These are phyloP conservation scores for Ananas comosus DNA, from an alignment of 176 grass and related monocot species.

Conservation along the genomic window DNA sequence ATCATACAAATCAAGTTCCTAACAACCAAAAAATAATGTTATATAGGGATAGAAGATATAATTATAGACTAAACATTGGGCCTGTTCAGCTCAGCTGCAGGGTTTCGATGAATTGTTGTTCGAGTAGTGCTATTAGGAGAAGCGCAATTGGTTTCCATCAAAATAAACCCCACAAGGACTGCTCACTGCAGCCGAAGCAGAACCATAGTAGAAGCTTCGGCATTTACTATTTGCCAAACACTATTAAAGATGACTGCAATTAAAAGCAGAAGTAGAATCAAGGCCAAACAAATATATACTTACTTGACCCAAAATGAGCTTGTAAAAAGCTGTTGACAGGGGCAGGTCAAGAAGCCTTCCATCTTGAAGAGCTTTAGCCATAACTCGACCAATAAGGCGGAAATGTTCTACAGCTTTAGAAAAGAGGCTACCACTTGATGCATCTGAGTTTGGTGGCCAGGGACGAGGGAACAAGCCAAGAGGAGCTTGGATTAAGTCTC, in stretches of 20 bases:
- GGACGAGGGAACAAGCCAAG: conserved; percentile 79
- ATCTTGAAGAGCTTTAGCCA: conserved; percentile 95
- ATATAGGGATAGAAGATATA: neutral
- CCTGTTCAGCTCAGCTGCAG: too few relatives aligned
- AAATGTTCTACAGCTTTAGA: conserved; percentile 73
- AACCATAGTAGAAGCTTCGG: too few relatives aligned
- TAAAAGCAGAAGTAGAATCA: neutral
- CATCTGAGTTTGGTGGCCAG: conserved; percentile 42
- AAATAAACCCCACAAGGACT: too few relatives aligned
- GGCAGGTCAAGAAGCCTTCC: conserved; percentile 77
- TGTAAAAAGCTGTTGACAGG: conserved; percentile 73
- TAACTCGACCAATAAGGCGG: conserved; percentile 51
- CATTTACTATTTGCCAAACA: too few relatives aligned
- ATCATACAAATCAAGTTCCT: conserved; percentile 87
- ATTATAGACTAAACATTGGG: too few relatives aligned
- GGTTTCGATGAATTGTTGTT: too few relatives aligned
- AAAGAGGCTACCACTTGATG: conserved; percentile 56
- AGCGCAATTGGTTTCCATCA: too few relatives aligned
- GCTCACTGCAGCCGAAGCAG: too few relatives aligned
- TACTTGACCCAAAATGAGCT: conserved; percentile 76
- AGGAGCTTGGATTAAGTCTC: conserved; percentile 48
- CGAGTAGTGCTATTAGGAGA: too few relatives aligned
- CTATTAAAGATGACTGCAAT: neutral
- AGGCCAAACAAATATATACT: conserved; percentile 7
- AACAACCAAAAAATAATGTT: conserved; percentile 21